Evolutionary conservation across 805 yeast genomes (phyloP).

Genomic region (Candida yuanshanica): DNA sequence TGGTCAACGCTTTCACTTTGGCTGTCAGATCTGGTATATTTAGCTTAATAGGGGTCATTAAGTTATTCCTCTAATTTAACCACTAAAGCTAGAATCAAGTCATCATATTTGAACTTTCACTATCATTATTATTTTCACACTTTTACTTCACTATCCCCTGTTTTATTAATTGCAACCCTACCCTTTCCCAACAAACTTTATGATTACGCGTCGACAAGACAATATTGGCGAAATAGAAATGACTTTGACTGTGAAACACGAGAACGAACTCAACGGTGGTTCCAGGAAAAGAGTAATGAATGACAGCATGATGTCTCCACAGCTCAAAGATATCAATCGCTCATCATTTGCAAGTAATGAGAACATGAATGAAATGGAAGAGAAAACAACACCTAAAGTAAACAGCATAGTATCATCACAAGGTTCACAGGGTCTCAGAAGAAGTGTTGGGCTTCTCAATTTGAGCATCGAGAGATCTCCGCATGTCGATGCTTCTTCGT

Average conservation of each 20-base stretch:
- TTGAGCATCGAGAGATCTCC: constrained; percentile 39
- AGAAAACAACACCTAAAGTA: constrained; percentile 20
- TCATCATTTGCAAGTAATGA: constrained; percentile 8
- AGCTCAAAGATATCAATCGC: constrained; percentile 16
- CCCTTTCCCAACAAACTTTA: neutral
- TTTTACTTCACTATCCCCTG: neutral
- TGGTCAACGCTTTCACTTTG: no score
- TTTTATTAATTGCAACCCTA: neutral
- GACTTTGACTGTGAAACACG: neutral
- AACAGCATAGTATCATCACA: constrained; percentile 20
- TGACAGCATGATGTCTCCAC: constrained; percentile 23
- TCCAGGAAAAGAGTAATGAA: constrained; percentile 23
- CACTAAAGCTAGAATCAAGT: no score
- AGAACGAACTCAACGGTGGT: neutral
- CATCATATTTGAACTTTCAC: no score
- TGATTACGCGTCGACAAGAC: neutral
- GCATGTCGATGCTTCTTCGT: constrained; percentile 10
- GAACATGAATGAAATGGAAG: constrained; percentile 2
- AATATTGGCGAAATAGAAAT: neutral
- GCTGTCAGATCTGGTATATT: no score
- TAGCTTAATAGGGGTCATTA: neutral
- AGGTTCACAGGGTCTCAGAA: constrained; percentile 33
- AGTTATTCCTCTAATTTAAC: neutral
- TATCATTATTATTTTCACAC: neutral
- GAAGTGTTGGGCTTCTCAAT: constrained; percentile 49